phyloP scores from a whole-genome alignment of 2,329 filamentous ascomycete genomes.

The Lanzia echinophila region DNA sequence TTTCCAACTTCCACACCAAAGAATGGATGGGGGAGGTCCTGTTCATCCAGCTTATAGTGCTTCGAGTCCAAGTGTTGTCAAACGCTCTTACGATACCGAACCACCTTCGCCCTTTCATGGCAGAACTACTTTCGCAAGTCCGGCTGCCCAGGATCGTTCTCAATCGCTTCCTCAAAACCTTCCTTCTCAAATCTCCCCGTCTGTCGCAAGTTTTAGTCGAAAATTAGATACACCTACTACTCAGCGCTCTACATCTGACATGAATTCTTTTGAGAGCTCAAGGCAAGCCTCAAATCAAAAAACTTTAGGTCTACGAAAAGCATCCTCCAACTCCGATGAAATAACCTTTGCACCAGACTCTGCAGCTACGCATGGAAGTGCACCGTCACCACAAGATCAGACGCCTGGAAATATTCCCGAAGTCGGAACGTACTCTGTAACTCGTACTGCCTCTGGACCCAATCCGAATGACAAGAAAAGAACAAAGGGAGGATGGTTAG shows the following conservation, averaged over 20 bases:
- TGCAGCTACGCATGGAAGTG: not conserved
- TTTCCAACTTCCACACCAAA: conserved; percentile 32
- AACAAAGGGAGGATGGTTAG: conserved; percentile 28
- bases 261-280: conserved; percentile 13
- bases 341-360: conserved; percentile 15
- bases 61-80: conserved; percentile 6
- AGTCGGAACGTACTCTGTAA: conserved; percentile 10
- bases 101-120: conserved; percentile 11
- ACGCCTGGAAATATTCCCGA: conserved; percentile 10
- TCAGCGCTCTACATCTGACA: conserved; percentile 15
- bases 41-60: conserved; percentile 15
- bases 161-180: conserved; percentile 15
- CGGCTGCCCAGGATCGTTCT: conserved; percentile 11
- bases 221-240: conserved; percentile 14
- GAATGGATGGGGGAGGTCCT: conserved; percentile 20
- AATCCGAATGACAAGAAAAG: conserved; percentile 5
- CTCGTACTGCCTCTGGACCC: conserved; percentile 9
- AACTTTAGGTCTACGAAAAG: conserved; percentile 1
- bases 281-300: conserved; percentile 9
- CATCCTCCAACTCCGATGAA: conserved; percentile 3
- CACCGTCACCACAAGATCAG: conserved; percentile 9
- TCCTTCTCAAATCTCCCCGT: conserved; percentile 19
- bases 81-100: conserved; percentile 11
- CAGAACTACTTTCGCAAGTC: conserved; percentile 11
- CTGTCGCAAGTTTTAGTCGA: conserved; percentile 3